A percentile compares a stretch with the other conserved stretches of the same genome.
These are phyloP conservation scores for Amborella trichopoda DNA, from an alignment of 164 flowering plant species.

Conservation along the genomic window DNA sequence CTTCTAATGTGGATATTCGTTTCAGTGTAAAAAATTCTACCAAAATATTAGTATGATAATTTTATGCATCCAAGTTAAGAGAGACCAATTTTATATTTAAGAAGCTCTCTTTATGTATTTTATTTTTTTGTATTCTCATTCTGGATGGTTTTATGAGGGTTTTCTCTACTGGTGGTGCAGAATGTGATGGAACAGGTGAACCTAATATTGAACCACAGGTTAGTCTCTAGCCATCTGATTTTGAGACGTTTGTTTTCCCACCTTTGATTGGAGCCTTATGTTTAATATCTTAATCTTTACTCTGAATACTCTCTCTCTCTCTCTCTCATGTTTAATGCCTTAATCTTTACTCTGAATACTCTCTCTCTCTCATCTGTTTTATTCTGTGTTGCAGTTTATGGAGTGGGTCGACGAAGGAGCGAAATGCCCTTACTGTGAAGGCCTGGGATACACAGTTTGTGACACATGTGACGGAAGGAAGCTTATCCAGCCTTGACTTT, in stretches of 20 bases:
- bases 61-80: no score
- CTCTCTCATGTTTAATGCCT: background rate
- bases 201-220: constrained; percentile 82
- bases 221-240: no score
- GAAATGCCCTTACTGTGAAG: constrained; percentile 88
- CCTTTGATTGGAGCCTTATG: no score
- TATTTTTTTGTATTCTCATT: no score
- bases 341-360: background rate
- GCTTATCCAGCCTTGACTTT: no score
- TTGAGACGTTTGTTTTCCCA: no score
- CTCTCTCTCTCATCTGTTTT: background rate
- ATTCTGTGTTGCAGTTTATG: constrained; percentile 55
- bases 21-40: no score
- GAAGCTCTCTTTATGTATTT: background rate
- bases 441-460: constrained; percentile 53
- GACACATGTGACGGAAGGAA: constrained; percentile 67
- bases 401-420: constrained; percentile 82
- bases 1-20: no score
- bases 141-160: no score
- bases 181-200: constrained; percentile 95
- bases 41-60: no score
- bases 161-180: no score
- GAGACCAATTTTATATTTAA: no score
- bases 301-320: background rate
- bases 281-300: background rate